Evolutionary conservation across 805 yeast genomes (phyloP).

Genomic region (Wickerhamiella australiensis): DNA sequence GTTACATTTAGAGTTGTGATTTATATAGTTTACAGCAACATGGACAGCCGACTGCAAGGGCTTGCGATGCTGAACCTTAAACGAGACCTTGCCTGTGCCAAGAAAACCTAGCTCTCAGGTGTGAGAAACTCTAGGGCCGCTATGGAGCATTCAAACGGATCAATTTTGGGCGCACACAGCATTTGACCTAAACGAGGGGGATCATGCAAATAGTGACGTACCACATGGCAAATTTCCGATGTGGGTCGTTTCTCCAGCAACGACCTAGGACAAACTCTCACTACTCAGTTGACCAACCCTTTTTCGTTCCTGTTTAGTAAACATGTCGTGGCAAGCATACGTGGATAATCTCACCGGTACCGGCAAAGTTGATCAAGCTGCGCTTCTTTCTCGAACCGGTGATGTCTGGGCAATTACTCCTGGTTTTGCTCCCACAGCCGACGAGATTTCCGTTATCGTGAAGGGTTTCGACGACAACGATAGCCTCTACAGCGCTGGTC

Average conservation of each 20-base stretch:
- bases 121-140: too few species aligned
- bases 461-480: slow-evolving; percentile 71
- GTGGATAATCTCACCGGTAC: slow-evolving; percentile 85
- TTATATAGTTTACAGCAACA: too few species aligned
- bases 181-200: too few species aligned
- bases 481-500: slow-evolving; percentile 69
- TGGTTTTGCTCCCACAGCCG: slow-evolving; percentile 47
- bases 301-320: background rate
- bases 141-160: too few species aligned
- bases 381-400: slow-evolving; percentile 87
- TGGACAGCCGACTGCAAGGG: too few species aligned
- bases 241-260: background rate
- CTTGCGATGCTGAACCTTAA: too few species aligned
- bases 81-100: too few species aligned
- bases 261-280: background rate
- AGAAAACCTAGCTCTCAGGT: too few species aligned
- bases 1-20: too few species aligned
- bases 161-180: too few species aligned
- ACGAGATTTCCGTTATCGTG: slow-evolving; percentile 64
- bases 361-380: slow-evolving; percentile 82
- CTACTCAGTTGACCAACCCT: background rate
- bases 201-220: too few species aligned
- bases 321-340: slow-evolving; percentile 53
- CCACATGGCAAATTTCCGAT: background rate
- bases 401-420: slow-evolving; percentile 88